Evolutionary conservation across 192 early-diverging fungal species (phyloP), one percentile per base, ranked within the genome.

Genomic region (Glomus cerebriforme): DNA sequence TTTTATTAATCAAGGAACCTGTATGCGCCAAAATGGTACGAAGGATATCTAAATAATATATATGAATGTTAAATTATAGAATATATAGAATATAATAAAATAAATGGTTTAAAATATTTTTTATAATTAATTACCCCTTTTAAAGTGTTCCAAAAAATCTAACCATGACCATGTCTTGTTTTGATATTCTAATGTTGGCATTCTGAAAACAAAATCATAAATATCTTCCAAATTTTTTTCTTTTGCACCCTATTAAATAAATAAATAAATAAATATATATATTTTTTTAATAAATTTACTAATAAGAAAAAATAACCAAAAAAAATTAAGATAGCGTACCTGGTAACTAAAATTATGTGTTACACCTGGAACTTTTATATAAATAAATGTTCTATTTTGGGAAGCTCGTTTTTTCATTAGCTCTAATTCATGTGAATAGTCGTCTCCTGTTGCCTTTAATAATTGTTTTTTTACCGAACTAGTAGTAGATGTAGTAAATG

Each of bases 341-440:
- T 93, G 92, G 81, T 97, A 98, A 74, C 91, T 93, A 22, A 98
- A 82, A 71, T 94, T 95, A 72, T 92, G 90, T 54, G 89, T 89
- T n/a, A 90, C 90, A 15, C 90, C 91, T 0, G 95, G 95, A 34
- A 97, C 89, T 66, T 95, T 96, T 80, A 98, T 93, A 81, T 96
- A 92, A 27, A 98, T 90, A 85, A 98, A 98, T 43, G 93, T 93
- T 72, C 90, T 89, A 84, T 96, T 97, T 73, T 92, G 85, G 32
- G 92, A 90, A 13, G 96, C 95, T 9, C 96, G 85, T 63, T 85
- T 84, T 81, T 96, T 96, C 95, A 98, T 97, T 71, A 94, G 88
- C 70, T 88, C 86, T 2, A 97, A 80, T 80, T 89, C 91, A 82
- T 91, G 83, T 2, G 82, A 71, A 32, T 58, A 29, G 32, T 39